Percentiles rank a stretch among this genome's conserved stretches.
These are phyloP conservation scores for Candida tropicalis DNA, from an alignment of 1,139 yeast genomes.

Conservation along the genomic window DNA sequence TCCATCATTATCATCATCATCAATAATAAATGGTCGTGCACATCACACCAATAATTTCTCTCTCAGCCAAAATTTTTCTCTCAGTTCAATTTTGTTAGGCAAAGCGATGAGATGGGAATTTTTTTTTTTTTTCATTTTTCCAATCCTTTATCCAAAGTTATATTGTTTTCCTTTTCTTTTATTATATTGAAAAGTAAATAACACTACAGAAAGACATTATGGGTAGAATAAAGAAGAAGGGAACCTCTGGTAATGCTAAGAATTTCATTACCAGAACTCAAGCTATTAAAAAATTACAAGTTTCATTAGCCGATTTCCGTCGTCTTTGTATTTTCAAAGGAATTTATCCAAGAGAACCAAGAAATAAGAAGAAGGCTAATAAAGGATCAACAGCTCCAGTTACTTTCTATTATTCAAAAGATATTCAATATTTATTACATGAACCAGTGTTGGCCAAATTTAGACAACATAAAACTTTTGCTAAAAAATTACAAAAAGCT, in stretches of 20 bases:
- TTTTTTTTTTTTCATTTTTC: not conserved
- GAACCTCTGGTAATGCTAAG: constrained; percentile 86
- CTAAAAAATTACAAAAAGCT: constrained; percentile 86
- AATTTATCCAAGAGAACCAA: constrained; percentile 93
- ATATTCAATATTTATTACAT: constrained; percentile 90
- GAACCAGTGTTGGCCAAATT: constrained; percentile 92
- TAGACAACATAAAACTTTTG: constrained; percentile 94
- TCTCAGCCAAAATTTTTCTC: too few species aligned
- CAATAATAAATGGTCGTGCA: too few species aligned
- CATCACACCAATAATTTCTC: too few species aligned
- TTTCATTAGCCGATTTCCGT: constrained; percentile 97
- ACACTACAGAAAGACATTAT: too few species aligned
- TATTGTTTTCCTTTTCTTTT: not conserved
- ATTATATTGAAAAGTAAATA: too few species aligned
- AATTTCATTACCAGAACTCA: constrained; percentile 93
- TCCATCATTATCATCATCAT: too few species aligned
- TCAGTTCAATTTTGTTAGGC: too few species aligned
- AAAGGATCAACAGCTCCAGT: constrained; percentile 96
- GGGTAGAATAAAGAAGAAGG: constrained; percentile 68
- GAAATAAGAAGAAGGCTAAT: constrained; percentile 95
- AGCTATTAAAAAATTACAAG: constrained; percentile 90
- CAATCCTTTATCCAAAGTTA: too few species aligned
- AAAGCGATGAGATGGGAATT: not conserved
- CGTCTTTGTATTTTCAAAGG: constrained; percentile 97
- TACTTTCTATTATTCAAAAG: constrained; percentile 92